Evolutionary conservation across 2,329 filamentous ascomycete genomes (phyloP), one percentile per base, ranked within the genome.

Genomic region (Exophiala bonariae): DNA sequence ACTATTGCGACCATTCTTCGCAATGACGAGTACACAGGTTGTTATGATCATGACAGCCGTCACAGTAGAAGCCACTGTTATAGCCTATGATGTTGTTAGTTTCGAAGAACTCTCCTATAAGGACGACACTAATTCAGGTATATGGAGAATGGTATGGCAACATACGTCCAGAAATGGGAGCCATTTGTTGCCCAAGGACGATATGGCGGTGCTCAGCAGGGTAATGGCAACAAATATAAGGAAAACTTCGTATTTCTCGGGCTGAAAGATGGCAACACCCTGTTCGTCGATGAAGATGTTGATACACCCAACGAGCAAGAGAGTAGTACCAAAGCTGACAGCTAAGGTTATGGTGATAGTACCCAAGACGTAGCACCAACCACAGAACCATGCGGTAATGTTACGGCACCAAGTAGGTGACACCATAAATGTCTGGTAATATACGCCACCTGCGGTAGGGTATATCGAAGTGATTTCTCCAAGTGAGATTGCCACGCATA

Each of bases 281-380:
- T 69, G 64, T 9, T 65, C 66, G 38, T 64, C 63, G 50, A 74
- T 71, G 59, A 79, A 81, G 44, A 80, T 72, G 57, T 80, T 78
- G 61, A 81, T 69, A 55, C 76, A 79, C 36, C 71, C 74, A 54
- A 77, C 68, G 41, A 80, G 63, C n/a, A 80, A 79, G n/a, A 76
- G 65, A 3, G 76, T 69, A n/a, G 76, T 78, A 61, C 85, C 87
- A 59, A 89, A 90, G 71, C 88, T 87, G 63, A 89, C 86, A n/a
- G 85, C 80, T n/a, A 89, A 73, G 0, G 86, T 89, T 58, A 91
- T 91, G 56, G 85, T 89, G 65, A 89, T 85, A 69, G 90, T 90
- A 48, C 87, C 87, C 41, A 89, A 82, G 14, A 88, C 79, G 63
- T 87, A 90, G 16, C 85, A 73, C 86, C 86, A 90, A 50, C 86